Conservation (phyloP, 176 grass and related monocot genomes). For the Triticum turgidum region DNA sequence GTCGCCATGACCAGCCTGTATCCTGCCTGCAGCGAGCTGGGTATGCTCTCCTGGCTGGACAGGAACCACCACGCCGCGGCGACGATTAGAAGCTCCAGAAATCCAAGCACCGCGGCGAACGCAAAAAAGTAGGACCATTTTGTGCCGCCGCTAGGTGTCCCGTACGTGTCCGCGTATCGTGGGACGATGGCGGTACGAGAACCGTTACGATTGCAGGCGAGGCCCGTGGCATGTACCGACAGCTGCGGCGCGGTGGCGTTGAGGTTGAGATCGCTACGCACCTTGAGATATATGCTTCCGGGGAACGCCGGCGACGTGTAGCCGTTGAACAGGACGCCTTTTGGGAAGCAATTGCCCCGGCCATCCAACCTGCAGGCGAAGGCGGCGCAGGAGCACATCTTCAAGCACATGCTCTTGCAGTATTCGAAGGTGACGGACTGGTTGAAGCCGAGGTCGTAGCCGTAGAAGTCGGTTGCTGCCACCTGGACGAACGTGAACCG, state of each 20-base stretch:
- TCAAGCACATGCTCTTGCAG: slow-evolving; percentile 31
- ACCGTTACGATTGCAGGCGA: slow-evolving; percentile 1
- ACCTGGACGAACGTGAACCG: slow-evolving; percentile 28
- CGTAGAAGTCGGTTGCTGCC: slow-evolving; percentile 46
- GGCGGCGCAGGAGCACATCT: slow-evolving; percentile 1
- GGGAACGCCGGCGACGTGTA: background rate
- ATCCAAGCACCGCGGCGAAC: slow-evolving; percentile 27
- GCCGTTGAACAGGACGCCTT: slow-evolving; percentile 29
- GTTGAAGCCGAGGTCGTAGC: slow-evolving; percentile 37
- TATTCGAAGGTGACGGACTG: background rate
- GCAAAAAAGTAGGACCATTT: background rate
- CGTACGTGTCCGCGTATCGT: background rate
- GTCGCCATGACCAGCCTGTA: slow-evolving; percentile 44
- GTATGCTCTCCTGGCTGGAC: slow-evolving; percentile 34
- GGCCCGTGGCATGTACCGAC: background rate
- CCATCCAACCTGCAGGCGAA: slow-evolving; percentile 23
- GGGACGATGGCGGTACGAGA: background rate
- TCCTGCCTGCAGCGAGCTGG: slow-evolving; percentile 28
- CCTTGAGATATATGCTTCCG: slow-evolving; percentile 7
- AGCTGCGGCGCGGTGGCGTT: background rate
- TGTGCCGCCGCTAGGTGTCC: background rate
- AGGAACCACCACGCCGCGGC: slow-evolving; percentile 43
- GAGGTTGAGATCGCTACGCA: background rate
- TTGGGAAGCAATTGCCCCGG: slow-evolving; percentile 23
- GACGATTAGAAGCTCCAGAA: slow-evolving; percentile 38